phyloP scores from a whole-genome alignment of 139 green algal genomes.

The Trebouxia sp. region DNA sequence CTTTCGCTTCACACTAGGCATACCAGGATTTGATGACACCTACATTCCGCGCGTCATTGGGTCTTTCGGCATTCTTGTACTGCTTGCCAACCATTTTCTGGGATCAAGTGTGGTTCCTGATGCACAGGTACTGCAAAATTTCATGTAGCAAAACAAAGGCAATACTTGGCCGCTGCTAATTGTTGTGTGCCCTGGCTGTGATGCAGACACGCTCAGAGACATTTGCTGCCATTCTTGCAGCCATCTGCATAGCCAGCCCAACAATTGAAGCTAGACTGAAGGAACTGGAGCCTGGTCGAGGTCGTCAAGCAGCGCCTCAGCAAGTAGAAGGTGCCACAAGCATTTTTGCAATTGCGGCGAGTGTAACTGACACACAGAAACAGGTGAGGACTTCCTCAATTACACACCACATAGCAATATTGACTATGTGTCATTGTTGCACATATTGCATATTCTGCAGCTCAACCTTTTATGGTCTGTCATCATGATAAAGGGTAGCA shows the following conservation, averaged over 20 bases:
- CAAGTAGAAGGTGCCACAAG: slow-evolving; percentile 53
- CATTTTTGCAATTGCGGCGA: slow-evolving; percentile 54
- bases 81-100: slow-evolving; percentile 74
- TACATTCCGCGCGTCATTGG: slow-evolving; percentile 79
- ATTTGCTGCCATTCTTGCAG: slow-evolving; percentile 62
- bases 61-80: slow-evolving; percentile 47
- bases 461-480: too few relatives aligned
- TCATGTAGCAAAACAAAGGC: not conserved
- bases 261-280: slow-evolving; percentile 73
- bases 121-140: slow-evolving; percentile 18
- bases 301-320: slow-evolving; percentile 47
- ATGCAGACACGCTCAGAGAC: slow-evolving; percentile 68
- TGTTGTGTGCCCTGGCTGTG: too few relatives aligned
- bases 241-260: slow-evolving; percentile 61
- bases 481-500: too few relatives aligned
- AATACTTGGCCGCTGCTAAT: too few relatives aligned
- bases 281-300: slow-evolving; percentile 60
- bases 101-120: not conserved
- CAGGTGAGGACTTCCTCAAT: slow-evolving; percentile 28
- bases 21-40: slow-evolving; percentile 86
- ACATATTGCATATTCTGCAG: too few relatives aligned
- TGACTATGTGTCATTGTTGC: too few relatives aligned
- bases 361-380: slow-evolving; percentile 30
- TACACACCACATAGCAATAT: too few relatives aligned
- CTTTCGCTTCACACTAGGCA: slow-evolving; percentile 90